These are phyloP conservation scores for Ascochyta pisi DNA, from an alignment of 2,329 filamentous ascomycete genomes.

Conservation along the genomic window DNA sequence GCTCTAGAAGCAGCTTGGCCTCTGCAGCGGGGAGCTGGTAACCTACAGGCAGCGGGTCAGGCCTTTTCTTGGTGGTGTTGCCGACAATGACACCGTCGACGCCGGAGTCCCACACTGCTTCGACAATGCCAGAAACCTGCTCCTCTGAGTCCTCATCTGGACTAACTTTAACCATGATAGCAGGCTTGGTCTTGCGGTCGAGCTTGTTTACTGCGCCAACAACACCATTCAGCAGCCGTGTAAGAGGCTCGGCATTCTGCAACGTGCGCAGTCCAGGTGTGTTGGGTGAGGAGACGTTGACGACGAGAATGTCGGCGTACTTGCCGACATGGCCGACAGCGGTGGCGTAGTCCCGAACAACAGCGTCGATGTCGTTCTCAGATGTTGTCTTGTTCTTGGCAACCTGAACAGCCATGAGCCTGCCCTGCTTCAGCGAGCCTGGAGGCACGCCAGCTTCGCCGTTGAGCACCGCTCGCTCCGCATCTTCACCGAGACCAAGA, in stretches of 20 bases:
- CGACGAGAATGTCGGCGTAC: conserved; percentile 95
- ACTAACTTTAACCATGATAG: conserved; percentile 97
- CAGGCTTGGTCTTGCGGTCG: conserved; percentile 74
- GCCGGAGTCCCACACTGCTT: conserved; percentile 66
- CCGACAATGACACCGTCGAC: conserved; percentile 97
- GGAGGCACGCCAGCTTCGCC: conserved; percentile 79
- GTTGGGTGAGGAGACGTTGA: conserved; percentile 97
- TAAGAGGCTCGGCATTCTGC: conserved; percentile 84
- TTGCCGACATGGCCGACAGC: conserved; percentile 82
- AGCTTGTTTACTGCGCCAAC: conserved; percentile 76
- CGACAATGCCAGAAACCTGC: conserved; percentile 86
- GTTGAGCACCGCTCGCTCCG: conserved; percentile 76
- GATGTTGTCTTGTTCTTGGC: conserved; percentile 96
- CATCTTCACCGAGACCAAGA: conserved; percentile 64
- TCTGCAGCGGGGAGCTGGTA: conserved; percentile 72
- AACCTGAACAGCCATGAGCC: conserved; percentile 86
- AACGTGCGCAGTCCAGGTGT: conserved; percentile 88
- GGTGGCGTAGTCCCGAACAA: conserved; percentile 82
- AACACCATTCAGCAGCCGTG: conserved; percentile 79
- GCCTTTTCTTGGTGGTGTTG: conserved; percentile 89
- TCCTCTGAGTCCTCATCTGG: conserved; percentile 89
- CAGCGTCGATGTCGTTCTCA: conserved; percentile 81
- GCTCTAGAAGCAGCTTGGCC: conserved; percentile 71
- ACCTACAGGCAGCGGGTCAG: conserved; percentile 72
- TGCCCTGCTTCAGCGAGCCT: conserved; percentile 77